Base-by-base conservation (phyloP, 768 basidiomycete species). In the Crassisporium funariophilum region DNA sequence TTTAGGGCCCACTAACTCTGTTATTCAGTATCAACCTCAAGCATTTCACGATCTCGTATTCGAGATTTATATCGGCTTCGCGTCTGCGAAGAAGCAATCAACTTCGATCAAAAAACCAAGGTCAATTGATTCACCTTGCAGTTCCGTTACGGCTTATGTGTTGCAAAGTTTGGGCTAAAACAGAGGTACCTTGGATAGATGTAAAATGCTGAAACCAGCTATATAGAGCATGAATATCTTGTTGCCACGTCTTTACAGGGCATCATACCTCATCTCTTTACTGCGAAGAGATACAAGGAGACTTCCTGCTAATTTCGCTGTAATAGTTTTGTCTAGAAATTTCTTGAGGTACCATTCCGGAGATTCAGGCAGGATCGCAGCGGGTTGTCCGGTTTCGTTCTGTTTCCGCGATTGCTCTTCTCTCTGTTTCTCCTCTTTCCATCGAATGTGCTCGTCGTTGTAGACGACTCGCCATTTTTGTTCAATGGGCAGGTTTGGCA, bases 331-430 rank as follows among this genome's bases (percentile, higher is more conserved):
- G 60, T 95, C 88, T 60, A 98, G 73, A 62, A 97, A 91, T 66
- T 86, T 91, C 65, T 85, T 82, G 53, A 98, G 82, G 62, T 93
- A 98, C 88, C 88, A 97, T 63, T 97, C 89, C 1, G 95, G 93
- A 7, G 88, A 82, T 51, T 87, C 85, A 44, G 83, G 80, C 16
- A 79, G 66, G 16, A 81, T 76, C 16, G 75, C 64, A 5, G 70
- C 66, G 5, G 80, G 55, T 44, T 81, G 79, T 5, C 84, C 82
- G 3, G 74, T 61, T 52, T 87, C 86, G 5, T 70, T 70, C 58
- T 83, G 83, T 60, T 73, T 82, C 60, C 72, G 79, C 16, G 74
- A 67, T 56, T 83, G 81, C 46, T 83, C 81, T 51, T 84, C 79
- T 55, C 82, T 76, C 51, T 72, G 77, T 58, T 78, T 82, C 56